Evolutionary conservation across 2,329 filamentous ascomycete genomes (phyloP).

Genomic region (Beauveria medogensis): DNA sequence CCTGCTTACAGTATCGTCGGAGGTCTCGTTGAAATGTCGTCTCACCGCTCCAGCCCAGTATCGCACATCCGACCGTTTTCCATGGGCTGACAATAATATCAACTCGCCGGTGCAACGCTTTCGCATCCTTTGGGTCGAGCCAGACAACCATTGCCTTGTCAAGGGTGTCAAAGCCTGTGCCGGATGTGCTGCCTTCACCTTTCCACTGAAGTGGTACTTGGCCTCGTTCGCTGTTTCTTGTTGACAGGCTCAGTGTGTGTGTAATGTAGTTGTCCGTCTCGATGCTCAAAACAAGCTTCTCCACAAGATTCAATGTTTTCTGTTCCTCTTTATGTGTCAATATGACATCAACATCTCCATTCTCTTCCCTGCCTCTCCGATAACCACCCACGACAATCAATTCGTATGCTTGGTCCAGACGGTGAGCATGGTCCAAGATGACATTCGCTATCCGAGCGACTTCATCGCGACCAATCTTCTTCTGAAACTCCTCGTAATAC

Average conservation of each 20-base stretch:
- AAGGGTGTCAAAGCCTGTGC: conserved; percentile 71
- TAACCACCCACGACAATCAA: conserved; percentile 71
- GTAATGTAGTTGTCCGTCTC: conserved; percentile 67
- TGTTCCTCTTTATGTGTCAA: conserved; percentile 68
- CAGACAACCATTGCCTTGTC: conserved; percentile 92
- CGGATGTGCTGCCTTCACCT: conserved; percentile 26
- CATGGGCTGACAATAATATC: conserved; percentile 89
- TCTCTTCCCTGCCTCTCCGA: conserved; percentile 63
- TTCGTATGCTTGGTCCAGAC: conserved; percentile 46
- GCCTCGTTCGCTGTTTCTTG: conserved; percentile 61
- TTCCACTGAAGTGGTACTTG: conserved; percentile 53
- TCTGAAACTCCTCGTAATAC: conserved; percentile 78
- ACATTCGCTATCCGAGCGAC: conserved; percentile 59
- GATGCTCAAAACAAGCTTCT: conserved; percentile 61
- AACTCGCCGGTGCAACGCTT: conserved; percentile 64
- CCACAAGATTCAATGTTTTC: conserved; percentile 62
- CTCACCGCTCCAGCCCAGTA: conserved; percentile 81
- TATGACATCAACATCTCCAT: conserved; percentile 80
- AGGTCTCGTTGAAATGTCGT: conserved; percentile 88
- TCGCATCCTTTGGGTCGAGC: conserved; percentile 42
- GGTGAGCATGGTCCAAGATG: conserved; percentile 59
- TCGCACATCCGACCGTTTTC: conserved; percentile 79
- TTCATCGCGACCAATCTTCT: conserved; percentile 63
- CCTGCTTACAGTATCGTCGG: conserved; percentile 66
- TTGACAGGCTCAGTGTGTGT: conserved; percentile 67